Conservation (phyloP, 768 basidiomycete species). For the Cyathus striatus region DNA sequence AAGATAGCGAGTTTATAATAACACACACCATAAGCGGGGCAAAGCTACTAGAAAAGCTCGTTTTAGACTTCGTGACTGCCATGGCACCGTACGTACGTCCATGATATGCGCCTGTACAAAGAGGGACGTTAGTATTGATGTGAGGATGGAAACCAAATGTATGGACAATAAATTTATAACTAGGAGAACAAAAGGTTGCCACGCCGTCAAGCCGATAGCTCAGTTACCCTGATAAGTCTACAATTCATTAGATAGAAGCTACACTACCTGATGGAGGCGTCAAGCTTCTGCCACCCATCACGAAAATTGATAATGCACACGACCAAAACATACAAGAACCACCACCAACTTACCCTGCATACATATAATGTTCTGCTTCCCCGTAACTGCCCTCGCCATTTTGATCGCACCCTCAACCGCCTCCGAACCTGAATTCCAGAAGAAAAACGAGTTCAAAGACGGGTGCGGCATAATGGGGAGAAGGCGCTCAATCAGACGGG, state of each 20-base stretch:
- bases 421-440: slow-evolving; percentile 95
- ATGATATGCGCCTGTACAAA: slow-evolving; percentile 82
- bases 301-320: too few species aligned
- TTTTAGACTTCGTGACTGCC: slow-evolving; percentile 91
- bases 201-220: too few species aligned
- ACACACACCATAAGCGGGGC: slow-evolving; percentile 76
- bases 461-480: slow-evolving; percentile 87
- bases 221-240: too few species aligned
- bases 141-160: too few species aligned
- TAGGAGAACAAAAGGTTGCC: too few species aligned
- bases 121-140: too few species aligned
- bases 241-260: too few species aligned
- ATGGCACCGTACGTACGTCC: slow-evolving; percentile 92
- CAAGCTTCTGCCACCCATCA: too few species aligned
- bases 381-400: slow-evolving; percentile 75
- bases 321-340: too few species aligned
- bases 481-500: slow-evolving; percentile 80
- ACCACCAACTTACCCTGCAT: slow-evolving; percentile 67
- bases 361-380: slow-evolving; percentile 80
- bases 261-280: too few species aligned
- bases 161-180: too few species aligned
- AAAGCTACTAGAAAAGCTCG: slow-evolving; percentile 75
- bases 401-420: slow-evolving; percentile 89
- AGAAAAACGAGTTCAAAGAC: slow-evolving; percentile 93
- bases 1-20: not conserved